Evolutionary conservation across 2,329 filamentous ascomycete species (phyloP), one percentile per base, ranked within the genome.

Genomic region (Anthostomella pinea): DNA sequence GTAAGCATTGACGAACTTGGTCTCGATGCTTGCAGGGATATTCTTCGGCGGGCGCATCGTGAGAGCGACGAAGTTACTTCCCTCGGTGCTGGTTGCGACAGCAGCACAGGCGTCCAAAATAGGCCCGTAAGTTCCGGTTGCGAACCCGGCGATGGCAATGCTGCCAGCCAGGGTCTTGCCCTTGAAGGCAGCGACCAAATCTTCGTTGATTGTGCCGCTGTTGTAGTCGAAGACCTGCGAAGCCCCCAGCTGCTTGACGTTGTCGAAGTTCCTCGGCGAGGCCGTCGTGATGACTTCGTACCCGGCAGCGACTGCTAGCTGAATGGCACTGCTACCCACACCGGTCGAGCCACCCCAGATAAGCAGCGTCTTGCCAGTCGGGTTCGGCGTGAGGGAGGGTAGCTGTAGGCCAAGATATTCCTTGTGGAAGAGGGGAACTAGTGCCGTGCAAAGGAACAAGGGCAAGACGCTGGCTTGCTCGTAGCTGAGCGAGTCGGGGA

Each of bases 251-350:
- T 28, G n/a, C 19, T 37, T 34, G 13, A 48, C 22, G n/a, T 52
- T 48, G 6, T 35, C 25, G 30, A 35, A 33, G 21, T 41, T 43
- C 8, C 51, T 57, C 11, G 54, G 45, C 1, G 59, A 60, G 1
- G 57, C 53, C 2, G 62, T 66, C 5, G 60, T 46, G 7, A 66
- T 38, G 7, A 70, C 65, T 13, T 59, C 50, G 33, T 62, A 64
- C 2, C 67, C 67, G 10, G 61, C 57, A 2, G 58, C 58, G 4
- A 53, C 49, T 13, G 60, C 57, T 4, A 69, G 55, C 39, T 70
- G 67, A 9, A 68, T 59, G 2, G 62, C 64, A 30, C 58, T 63
- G 39, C 56, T 57, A 2, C 68, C 67, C 2, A 69, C 65, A 22
- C 56, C 59, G 3, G 61, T 60, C 3, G 65, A 62, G 7, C 69